These are phyloP conservation scores for Fusarium redolens DNA, from an alignment of 2,329 filamentous ascomycete species.

Conservation along the genomic window DNA sequence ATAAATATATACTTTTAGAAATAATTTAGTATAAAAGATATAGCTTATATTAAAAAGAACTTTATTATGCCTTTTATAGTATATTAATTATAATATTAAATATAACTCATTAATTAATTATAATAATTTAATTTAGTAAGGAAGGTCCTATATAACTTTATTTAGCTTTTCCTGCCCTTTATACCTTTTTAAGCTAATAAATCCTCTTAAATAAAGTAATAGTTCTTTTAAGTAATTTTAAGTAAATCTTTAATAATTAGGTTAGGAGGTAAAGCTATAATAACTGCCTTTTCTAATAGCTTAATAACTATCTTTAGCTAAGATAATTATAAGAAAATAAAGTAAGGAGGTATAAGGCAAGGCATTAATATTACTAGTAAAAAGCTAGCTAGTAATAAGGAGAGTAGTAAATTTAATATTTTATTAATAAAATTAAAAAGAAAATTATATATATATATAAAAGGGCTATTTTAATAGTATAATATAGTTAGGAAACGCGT, in stretches of 20 bases:
- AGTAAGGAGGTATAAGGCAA: too few species aligned
- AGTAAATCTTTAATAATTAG: not conserved
- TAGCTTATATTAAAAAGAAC: not conserved
- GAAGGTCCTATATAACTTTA: not conserved
- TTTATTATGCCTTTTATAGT: not conserved
- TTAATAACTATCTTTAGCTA: not conserved
- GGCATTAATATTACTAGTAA: too few species aligned
- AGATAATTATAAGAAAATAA: too few species aligned
- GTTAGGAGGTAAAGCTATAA: not conserved
- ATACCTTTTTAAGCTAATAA: not conserved
- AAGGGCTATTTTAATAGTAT: too few species aligned
- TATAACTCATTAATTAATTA: too few species aligned
- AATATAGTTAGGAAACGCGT: too few species aligned
- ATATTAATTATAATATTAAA: too few species aligned
- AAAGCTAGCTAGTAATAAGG: too few species aligned
- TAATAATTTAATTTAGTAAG: not conserved
- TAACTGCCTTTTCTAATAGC: not conserved
- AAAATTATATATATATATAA: too few species aligned
- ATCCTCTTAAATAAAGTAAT: not conserved
- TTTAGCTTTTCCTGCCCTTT: not conserved
- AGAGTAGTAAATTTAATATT: too few species aligned
- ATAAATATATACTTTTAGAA: not conserved
- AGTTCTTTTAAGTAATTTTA: not conserved
- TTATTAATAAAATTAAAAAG: too few species aligned
- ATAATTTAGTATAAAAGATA: not conserved